A percentile compares a stretch with the other conserved stretches of the same genome.
Conservation (phyloP, 73 alveolate genomes). For the Tetrahymena borealis region DNA sequence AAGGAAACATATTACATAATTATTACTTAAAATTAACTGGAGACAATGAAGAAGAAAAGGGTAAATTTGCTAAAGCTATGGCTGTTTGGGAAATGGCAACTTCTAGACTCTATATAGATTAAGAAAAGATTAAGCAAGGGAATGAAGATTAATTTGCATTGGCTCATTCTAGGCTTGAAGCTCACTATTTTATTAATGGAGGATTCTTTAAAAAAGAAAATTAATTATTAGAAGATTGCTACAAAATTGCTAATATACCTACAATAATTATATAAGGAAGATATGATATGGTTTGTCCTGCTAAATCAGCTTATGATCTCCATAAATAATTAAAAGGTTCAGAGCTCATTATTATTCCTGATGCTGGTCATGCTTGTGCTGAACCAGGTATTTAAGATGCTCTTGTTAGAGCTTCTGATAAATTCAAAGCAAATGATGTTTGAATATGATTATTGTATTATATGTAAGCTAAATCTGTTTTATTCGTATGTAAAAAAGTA, state of each 20-base stretch:
- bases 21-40: slow-evolving; percentile 26
- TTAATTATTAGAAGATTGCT: slow-evolving; percentile 6
- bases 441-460: no score
- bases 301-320: slow-evolving; percentile 11
- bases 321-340: slow-evolving; percentile 2
- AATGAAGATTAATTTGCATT: slow-evolving; percentile 8
- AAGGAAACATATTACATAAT: background rate
- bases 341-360: slow-evolving; percentile 6
- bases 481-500: no score
- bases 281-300: slow-evolving; percentile 20
- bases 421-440: slow-evolving; percentile 6
- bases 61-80: slow-evolving; percentile 21
- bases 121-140: background rate
- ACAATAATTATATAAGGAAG: slow-evolving; percentile 23
- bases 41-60: slow-evolving; percentile 14
- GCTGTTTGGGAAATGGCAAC: slow-evolving; percentile 28
- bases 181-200: slow-evolving; percentile 24
- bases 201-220: slow-evolving; percentile 15
- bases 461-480: no score
- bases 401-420: background rate
- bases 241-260: slow-evolving; percentile 17
- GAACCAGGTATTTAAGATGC: slow-evolving; percentile 9
- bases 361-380: slow-evolving; percentile 16
- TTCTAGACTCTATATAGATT: background rate
- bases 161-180: slow-evolving; percentile 4